Percentiles rank a stretch among this genome's conserved stretches.
Conservation (phyloP, 1,284 basidiomycete genomes). For the Puccinia coronata region DNA sequence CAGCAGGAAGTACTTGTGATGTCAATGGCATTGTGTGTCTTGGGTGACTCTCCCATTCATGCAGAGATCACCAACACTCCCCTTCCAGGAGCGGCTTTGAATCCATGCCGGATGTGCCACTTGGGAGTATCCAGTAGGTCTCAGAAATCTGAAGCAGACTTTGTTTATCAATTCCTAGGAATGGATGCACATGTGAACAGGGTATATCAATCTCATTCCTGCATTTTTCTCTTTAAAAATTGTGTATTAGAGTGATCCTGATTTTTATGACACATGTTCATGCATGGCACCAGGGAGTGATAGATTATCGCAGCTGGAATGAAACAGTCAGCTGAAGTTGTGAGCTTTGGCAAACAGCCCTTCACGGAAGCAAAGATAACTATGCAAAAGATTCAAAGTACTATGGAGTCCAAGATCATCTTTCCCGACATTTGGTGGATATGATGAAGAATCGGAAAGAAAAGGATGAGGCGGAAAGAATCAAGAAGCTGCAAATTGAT, state of each 20-base stretch:
- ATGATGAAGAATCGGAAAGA: background rate
- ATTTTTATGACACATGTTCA: too few relatives aligned
- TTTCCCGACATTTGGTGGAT: background rate
- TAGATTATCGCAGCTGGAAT: too few relatives aligned
- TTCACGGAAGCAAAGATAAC: too few relatives aligned
- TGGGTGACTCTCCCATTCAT: slow-evolving; percentile 11
- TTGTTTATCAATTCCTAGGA: background rate
- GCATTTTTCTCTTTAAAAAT: too few relatives aligned
- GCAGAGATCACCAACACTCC: slow-evolving; percentile 6
- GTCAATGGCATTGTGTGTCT: background rate
- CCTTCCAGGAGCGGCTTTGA: background rate
- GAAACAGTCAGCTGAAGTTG: too few relatives aligned
- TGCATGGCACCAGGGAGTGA: too few relatives aligned
- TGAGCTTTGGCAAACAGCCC: too few relatives aligned
- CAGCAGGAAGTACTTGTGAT: background rate
- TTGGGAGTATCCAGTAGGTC: background rate
- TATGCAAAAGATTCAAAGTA: too few relatives aligned
- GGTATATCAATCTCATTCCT: too few relatives aligned
- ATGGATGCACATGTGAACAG: too few relatives aligned
- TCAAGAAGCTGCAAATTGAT: background rate
- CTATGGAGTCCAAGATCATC: background rate
- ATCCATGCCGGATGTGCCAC: background rate
- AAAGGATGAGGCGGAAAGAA: background rate
- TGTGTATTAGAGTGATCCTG: too few relatives aligned
- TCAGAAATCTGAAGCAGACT: background rate